These are phyloP conservation scores for Colletotrichum coccodes DNA, from an alignment of 2,329 filamentous ascomycete genomes.

Conservation along the genomic window DNA sequence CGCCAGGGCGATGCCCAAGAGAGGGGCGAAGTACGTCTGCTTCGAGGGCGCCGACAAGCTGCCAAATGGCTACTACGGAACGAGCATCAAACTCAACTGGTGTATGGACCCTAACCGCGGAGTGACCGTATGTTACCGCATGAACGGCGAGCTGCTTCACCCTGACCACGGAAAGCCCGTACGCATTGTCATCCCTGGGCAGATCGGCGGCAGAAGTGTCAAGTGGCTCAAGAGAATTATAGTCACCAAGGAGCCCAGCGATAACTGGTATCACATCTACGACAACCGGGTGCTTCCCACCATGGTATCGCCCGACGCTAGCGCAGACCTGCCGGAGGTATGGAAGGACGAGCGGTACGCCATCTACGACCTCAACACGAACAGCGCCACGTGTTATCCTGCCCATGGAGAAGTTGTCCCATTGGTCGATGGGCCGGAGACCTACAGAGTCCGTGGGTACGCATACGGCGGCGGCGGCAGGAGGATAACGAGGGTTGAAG, in stretches of 20 bases:
- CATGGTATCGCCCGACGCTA: constrained; percentile 84
- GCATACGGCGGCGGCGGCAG: constrained; percentile 91
- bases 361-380: constrained; percentile 91
- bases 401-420: constrained; percentile 77
- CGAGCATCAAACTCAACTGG: constrained; percentile 89
- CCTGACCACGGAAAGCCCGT: constrained; percentile 90
- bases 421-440: constrained; percentile 49
- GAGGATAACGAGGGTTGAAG: constrained; percentile 82
- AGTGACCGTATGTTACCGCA: constrained; percentile 87
- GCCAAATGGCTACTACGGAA: constrained; percentile 90
- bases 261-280: constrained; percentile 96
- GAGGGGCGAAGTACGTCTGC: constrained; percentile 83
- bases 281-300: constrained; percentile 92
- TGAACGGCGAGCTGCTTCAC: constrained; percentile 85
- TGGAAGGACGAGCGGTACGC: constrained; percentile 93
- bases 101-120: constrained; percentile 84
- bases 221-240: constrained; percentile 91
- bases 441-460: constrained; percentile 80
- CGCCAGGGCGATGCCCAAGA: constrained; percentile 71
- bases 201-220: constrained; percentile 91
- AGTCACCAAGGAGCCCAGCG: constrained; percentile 80
- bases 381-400: constrained; percentile 84
- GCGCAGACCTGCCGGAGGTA: constrained; percentile 76
- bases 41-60: constrained; percentile 92
- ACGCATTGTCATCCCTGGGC: constrained; percentile 85